These are phyloP conservation scores for Chamaecrista fasciculata DNA, from an alignment of 306 rosid genomes.

Conservation along the genomic window DNA sequence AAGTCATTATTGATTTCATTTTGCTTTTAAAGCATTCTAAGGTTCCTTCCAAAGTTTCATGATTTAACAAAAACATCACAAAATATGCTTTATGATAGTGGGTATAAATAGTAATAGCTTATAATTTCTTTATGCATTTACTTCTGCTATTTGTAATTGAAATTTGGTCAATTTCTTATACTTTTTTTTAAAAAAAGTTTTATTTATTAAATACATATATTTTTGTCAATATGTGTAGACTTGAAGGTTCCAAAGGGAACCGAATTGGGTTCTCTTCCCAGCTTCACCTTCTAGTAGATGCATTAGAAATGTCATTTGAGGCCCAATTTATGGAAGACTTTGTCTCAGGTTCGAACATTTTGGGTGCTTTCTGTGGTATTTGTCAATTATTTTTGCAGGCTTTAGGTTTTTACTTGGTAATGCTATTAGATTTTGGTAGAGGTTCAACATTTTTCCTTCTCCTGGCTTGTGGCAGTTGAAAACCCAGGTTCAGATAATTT, in stretches of 20 bases:
- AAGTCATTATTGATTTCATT: not conserved
- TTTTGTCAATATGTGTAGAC: conserved; percentile 44
- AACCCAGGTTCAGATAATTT: conserved; percentile 66
- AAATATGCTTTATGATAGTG: not conserved
- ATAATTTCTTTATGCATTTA: conserved; percentile 8
- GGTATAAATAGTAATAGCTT: conserved; percentile 18
- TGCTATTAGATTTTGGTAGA: conserved; percentile 13
- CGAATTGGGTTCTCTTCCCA: conserved; percentile 82
- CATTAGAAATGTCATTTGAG: conserved; percentile 77
- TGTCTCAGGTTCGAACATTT: conserved; percentile 73
- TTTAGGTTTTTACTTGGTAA: conserved; percentile 33
- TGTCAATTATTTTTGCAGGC: conserved; percentile 22
- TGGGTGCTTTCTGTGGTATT: conserved; percentile 5
- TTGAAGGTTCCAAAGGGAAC: conserved; percentile 58
- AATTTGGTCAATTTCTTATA: conserved; percentile 21
- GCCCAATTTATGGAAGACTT: conserved; percentile 95
- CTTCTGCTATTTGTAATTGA: conserved; percentile 12
- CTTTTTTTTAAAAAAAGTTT: not conserved
- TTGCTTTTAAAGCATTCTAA: conserved; percentile 23
- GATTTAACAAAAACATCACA: conserved; percentile 1
- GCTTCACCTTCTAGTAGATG: conserved; percentile 64
- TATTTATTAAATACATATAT: not conserved
- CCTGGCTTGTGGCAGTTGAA: conserved; percentile 62
- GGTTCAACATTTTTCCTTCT: conserved; percentile 25
- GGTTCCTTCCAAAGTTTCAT: conserved; percentile 21